Evolutionary conservation across 1,139 yeast genomes (phyloP).

Genomic region (Sugiyamaella pinicola): DNA sequence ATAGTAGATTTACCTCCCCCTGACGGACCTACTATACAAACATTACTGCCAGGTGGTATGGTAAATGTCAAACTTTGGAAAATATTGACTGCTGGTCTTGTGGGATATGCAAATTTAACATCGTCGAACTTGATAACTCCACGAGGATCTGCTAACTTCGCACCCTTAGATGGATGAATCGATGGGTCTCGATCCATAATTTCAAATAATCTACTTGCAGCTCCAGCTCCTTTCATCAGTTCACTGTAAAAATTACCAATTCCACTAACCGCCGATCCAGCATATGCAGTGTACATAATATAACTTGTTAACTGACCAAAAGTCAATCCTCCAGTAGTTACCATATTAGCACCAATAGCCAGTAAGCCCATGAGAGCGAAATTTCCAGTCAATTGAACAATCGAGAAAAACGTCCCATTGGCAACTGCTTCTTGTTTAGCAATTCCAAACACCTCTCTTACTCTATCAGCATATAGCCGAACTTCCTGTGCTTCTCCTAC

Average conservation of each 20-base stretch:
- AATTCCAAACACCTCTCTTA: slow-evolving; percentile 69
- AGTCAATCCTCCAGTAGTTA: slow-evolving; percentile 67
- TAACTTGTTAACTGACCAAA: slow-evolving; percentile 91
- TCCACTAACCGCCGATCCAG: slow-evolving; percentile 89
- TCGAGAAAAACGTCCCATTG: slow-evolving; percentile 63
- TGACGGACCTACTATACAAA: slow-evolving; percentile 94
- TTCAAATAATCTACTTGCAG: slow-evolving; percentile 90
- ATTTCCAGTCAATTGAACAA: slow-evolving; percentile 82
- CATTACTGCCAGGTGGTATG: slow-evolving; percentile 81
- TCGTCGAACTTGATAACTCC: slow-evolving; percentile 64
- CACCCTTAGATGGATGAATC: slow-evolving; percentile 66
- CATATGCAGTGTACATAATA: slow-evolving; percentile 90
- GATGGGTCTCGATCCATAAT: slow-evolving; percentile 73
- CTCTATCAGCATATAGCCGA: slow-evolving; percentile 63
- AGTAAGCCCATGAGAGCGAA: slow-evolving; percentile 73
- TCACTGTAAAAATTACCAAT: slow-evolving; percentile 89
- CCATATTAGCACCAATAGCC: slow-evolving; percentile 79
- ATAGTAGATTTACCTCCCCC: slow-evolving; percentile 96
- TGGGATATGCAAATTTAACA: slow-evolving; percentile 79
- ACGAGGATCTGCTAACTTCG: slow-evolving; percentile 45
- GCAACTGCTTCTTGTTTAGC: slow-evolving; percentile 81
- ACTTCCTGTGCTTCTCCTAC: slow-evolving; percentile 78
- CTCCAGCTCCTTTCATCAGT: slow-evolving; percentile 95
- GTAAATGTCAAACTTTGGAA: slow-evolving; percentile 66
- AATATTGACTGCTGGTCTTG: slow-evolving; percentile 73